These are phyloP conservation scores for Metschnikowia vanudenii DNA, from an alignment of 805 yeast species.

Conservation along the genomic window DNA sequence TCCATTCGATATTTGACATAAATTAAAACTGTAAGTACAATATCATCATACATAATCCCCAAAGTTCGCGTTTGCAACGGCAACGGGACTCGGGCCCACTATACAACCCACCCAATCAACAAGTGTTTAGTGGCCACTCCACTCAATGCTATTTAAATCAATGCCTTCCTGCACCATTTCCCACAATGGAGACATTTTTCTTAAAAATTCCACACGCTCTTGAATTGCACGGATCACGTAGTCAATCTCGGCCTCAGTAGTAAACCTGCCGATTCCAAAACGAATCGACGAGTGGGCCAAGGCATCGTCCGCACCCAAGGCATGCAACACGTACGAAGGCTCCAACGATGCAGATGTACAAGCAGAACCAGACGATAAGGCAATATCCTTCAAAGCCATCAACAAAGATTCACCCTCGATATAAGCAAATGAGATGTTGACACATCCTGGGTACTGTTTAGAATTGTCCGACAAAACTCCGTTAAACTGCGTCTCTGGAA, in stretches of 20 bases:
- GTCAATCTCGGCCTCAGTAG: conserved; percentile 94
- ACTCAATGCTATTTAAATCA: conserved; percentile 87
- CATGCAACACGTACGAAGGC: conserved; percentile 95
- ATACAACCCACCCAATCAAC: background rate
- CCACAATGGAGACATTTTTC: conserved; percentile 95
- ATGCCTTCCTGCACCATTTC: conserved; percentile 99
- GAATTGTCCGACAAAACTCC: conserved; percentile 63
- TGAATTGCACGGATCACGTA: conserved; percentile 86
- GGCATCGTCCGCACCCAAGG: conserved; percentile 97
- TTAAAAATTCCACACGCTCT: conserved; percentile 84
- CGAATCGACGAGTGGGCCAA: conserved; percentile 97
- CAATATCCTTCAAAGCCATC: conserved; percentile 97
- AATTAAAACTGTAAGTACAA: background rate
- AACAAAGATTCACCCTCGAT: conserved; percentile 96
- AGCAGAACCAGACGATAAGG: conserved; percentile 94
- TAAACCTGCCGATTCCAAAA: conserved; percentile 95
- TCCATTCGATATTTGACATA: background rate
- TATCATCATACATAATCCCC: conserved; percentile 5
- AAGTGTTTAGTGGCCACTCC: conserved; percentile 85
- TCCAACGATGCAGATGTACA: conserved; percentile 98
- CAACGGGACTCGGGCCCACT: background rate
- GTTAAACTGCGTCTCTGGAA: conserved; percentile 87
- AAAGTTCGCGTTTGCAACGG: background rate
- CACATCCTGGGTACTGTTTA: conserved; percentile 81
- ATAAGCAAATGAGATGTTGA: conserved; percentile 93